These are phyloP conservation scores for Daldinia eschscholtzii DNA, from an alignment of 2,329 filamentous ascomycete genomes.

Conservation along the genomic window DNA sequence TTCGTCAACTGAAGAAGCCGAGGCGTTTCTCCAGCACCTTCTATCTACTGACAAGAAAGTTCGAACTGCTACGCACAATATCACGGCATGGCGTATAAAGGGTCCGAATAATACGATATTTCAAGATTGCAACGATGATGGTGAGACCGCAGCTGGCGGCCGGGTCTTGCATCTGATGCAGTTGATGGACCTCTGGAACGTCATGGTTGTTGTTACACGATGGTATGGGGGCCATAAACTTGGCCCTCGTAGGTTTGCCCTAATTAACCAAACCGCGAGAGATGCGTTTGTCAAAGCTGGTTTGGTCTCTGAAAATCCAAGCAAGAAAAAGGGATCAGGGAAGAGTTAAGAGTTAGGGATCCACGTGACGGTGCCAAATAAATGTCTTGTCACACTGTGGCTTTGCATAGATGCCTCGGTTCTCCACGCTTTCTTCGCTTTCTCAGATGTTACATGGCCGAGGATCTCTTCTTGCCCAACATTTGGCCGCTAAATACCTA, in stretches of 20 bases:
- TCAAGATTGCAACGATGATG: conserved; percentile 96
- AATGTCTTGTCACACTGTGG: conserved; percentile 27
- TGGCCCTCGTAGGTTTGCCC: conserved; percentile 87
- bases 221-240: conserved; percentile 96
- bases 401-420: conserved; percentile 41
- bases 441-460: background rate
- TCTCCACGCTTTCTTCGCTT: conserved; percentile 26
- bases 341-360: conserved; percentile 36
- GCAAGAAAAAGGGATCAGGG: conserved; percentile 59
- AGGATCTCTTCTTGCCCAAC: conserved; percentile 1
- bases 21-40: conserved; percentile 78
- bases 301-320: conserved; percentile 68
- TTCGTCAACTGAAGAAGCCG: conserved; percentile 76
- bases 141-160: conserved; percentile 90
- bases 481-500: background rate
- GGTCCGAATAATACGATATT: conserved; percentile 69
- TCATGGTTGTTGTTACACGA: conserved; percentile 90
- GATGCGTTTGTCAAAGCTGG: conserved; percentile 86
- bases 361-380: conserved; percentile 29
- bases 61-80: conserved; percentile 92
- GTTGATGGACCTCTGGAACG: conserved; percentile 93
- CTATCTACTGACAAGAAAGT: conserved; percentile 86
- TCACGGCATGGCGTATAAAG: conserved; percentile 90
- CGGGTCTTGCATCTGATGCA: conserved; percentile 91
- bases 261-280: conserved; percentile 88